Conservation (phyloP, 768 basidiomycete genomes). For the Boletus sp. region DNA sequence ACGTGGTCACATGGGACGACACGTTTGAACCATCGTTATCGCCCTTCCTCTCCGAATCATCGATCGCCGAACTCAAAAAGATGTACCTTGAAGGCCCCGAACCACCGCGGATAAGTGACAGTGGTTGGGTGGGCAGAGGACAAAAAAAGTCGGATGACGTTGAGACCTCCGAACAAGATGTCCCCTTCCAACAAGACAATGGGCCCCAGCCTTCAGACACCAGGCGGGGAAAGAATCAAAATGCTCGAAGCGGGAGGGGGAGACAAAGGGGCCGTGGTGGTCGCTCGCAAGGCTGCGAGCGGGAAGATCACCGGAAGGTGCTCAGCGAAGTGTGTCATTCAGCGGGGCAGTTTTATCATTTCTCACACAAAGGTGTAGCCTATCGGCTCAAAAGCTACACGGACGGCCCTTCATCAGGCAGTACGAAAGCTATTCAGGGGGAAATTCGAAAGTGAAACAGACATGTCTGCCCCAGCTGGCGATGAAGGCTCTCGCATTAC, state of each 20-base stretch:
- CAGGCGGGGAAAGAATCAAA: conserved; percentile 41
- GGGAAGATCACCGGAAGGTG: conserved; percentile 72
- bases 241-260: conserved; percentile 41
- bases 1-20: conserved; percentile 64
- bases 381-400: conserved; percentile 74
- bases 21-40: conserved; percentile 53
- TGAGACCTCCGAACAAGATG: conserved; percentile 12
- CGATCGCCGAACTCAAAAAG: conserved; percentile 60
- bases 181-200: background rate
- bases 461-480: conserved; percentile 43
- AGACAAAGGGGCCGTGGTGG: conserved; percentile 47
- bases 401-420: conserved; percentile 79
- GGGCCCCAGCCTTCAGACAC: conserved; percentile 27
- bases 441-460: conserved; percentile 82
- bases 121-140: conserved; percentile 65
- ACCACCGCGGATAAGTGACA: conserved; percentile 70
- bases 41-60: conserved; percentile 61
- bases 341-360: conserved; percentile 6
- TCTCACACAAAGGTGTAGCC: conserved; percentile 49
- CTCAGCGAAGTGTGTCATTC: conserved; percentile 69
- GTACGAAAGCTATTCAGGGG: conserved; percentile 81
- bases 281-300: conserved; percentile 36
- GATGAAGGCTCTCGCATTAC: conserved; percentile 76
- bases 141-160: conserved; percentile 33
- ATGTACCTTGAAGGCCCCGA: conserved; percentile 82